A percentile compares a stretch with the other conserved stretches of the same genome.
phyloP scores from a whole-genome alignment of 208 protist species.

The Lotmaria passim region DNA sequence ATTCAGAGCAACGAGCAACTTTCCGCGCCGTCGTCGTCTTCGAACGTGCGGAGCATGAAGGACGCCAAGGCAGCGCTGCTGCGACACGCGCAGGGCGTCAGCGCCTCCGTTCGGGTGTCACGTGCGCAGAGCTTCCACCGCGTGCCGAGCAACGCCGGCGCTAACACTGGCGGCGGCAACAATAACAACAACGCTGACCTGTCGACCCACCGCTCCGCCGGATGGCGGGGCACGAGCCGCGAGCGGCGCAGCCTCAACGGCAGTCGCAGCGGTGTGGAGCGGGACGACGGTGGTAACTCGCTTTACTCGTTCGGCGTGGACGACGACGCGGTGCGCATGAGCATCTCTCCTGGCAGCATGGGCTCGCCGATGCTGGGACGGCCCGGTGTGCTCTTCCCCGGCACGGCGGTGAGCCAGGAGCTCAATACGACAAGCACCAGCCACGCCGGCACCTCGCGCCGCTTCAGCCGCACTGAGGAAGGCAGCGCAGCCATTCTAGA shows the following conservation, averaged over 20 bases:
- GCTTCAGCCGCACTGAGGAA: conserved; percentile 27
- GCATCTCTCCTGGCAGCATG: conserved; percentile 3
- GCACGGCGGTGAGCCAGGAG: conserved; percentile 7
- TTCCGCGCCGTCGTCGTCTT: neutral
- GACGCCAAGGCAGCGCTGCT: conserved; percentile 39
- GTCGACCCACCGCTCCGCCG: conserved; percentile 7
- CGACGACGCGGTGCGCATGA: conserved; percentile 22
- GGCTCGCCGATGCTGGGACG: conserved; percentile 2
- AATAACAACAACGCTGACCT: neutral
- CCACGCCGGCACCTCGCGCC: neutral
- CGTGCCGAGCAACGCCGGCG: conserved; percentile 20
- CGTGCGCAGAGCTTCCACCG: conserved; percentile 26
- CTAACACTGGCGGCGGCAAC: conserved; percentile 9
- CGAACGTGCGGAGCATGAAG: conserved; percentile 19
- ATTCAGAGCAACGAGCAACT: conserved; percentile 21
- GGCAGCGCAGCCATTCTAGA: conserved; percentile 25
- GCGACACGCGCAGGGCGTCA: conserved; percentile 20
- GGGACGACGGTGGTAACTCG: conserved; percentile 13
- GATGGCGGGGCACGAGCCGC: neutral
- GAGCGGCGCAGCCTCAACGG: conserved; percentile 16
- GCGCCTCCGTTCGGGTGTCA: conserved; percentile 19
- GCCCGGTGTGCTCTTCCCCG: neutral
- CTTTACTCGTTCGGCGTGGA: conserved; percentile 12
- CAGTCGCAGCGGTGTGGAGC: conserved; percentile 7
- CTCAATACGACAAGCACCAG: conserved; percentile 18